These are phyloP conservation scores for Ophiocordyceps australis DNA, from an alignment of 2,329 filamentous ascomycete species.

Conservation along the genomic window DNA sequence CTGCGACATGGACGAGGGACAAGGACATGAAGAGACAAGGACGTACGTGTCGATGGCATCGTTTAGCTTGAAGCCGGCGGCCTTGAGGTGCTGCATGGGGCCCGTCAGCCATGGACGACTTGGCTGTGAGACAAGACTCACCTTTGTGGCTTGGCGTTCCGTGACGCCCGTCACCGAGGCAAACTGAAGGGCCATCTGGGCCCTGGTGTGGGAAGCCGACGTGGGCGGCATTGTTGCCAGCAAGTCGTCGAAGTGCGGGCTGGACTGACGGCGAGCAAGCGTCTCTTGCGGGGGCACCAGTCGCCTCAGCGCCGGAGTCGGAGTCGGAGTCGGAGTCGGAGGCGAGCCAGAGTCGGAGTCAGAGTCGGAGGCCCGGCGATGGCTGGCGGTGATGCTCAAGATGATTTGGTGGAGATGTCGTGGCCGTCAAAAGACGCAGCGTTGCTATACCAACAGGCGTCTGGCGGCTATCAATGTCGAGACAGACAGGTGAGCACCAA, in stretches of 20 bases:
- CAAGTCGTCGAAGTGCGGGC: not conserved
- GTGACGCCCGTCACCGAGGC: conserved; percentile 21
- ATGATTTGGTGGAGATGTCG: too few relatives aligned
- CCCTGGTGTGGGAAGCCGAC: conserved; percentile 19
- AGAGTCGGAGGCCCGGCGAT: too few relatives aligned
- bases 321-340: too few relatives aligned
- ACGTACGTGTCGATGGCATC: conserved; percentile 40
- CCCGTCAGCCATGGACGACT: not conserved
- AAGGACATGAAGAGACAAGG: conserved; percentile 2
- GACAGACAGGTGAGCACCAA: too few relatives aligned
- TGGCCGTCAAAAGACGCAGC: too few relatives aligned
- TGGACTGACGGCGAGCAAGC: not conserved
- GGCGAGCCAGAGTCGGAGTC: too few relatives aligned
- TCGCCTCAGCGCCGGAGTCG: too few relatives aligned
- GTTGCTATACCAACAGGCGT: too few relatives aligned
- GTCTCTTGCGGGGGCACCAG: not conserved
- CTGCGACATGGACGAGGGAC: too few relatives aligned
- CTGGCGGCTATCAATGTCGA: too few relatives aligned
- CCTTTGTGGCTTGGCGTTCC: conserved; percentile 24
- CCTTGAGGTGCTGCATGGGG: conserved; percentile 24
- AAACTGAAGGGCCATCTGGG: conserved; percentile 22
- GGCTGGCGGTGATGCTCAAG: too few relatives aligned
- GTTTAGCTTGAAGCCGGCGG: conserved; percentile 29
- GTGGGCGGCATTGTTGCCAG: conserved; percentile 16
- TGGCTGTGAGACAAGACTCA: conserved; percentile 12